These are phyloP conservation scores for Rubus parviflorus DNA, from an alignment of 306 rosid species.

Conservation along the genomic window DNA sequence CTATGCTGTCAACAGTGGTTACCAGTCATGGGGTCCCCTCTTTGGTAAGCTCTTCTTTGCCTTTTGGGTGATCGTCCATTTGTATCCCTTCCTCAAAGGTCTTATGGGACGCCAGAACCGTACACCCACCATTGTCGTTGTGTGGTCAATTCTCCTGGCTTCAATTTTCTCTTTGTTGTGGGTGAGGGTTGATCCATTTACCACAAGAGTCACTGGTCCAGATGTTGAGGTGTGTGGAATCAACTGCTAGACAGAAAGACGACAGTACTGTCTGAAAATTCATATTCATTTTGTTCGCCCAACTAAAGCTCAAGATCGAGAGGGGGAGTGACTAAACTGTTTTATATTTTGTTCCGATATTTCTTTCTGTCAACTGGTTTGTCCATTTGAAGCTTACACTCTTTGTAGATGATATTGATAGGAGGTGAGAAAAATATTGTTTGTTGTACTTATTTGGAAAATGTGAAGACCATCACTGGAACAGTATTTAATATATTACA, in stretches of 20 bases:
- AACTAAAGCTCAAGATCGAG: background rate
- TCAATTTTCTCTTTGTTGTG: conserved; percentile 91
- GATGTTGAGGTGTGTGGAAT: conserved; percentile 80
- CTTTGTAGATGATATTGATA: conserved; percentile 14
- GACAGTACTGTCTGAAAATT: background rate
- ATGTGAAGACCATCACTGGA: background rate
- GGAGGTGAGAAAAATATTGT: background rate
- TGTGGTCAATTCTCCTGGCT: conserved; percentile 91
- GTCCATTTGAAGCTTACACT: conserved; percentile 13
- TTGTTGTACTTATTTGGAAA: background rate
- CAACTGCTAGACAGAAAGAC: conserved; percentile 62
- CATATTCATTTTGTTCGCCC: conserved; percentile 4
- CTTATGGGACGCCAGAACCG: conserved; percentile 98
- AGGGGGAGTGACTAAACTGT: conserved; percentile 7
- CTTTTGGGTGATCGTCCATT: conserved; percentile 94
- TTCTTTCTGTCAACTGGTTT: conserved; percentile 1
- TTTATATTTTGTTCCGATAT: background rate
- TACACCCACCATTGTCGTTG: conserved; percentile 89
- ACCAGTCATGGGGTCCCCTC: conserved; percentile 98
- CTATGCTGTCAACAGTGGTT: conserved; percentile 88
- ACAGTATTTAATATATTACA: background rate
- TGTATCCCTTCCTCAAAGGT: conserved; percentile 98
- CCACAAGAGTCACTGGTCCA: conserved; percentile 87
- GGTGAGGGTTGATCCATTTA: conserved; percentile 88
- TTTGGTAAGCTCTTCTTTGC: conserved; percentile 98